These are phyloP conservation scores for Metschnikowia amazonensis DNA, from an alignment of 805 yeast genomes.

Conservation along the genomic window DNA sequence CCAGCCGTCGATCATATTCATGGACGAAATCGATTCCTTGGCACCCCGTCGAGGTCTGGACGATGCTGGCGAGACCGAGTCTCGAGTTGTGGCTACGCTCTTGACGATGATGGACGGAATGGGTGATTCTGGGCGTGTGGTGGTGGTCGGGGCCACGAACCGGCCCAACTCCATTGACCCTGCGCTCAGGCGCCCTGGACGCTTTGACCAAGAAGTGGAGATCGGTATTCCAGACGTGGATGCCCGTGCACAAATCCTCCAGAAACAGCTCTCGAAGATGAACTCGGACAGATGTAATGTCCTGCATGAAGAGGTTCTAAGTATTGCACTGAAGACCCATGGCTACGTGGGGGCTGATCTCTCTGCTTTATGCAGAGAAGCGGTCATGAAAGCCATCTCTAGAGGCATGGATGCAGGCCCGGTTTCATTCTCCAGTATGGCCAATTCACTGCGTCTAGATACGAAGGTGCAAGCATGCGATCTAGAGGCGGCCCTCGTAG, in stretches of 20 bases:
- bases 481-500: constrained; percentile 66
- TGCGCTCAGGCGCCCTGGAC: constrained; percentile 78
- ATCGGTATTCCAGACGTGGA: constrained; percentile 87
- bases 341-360: constrained; percentile 98
- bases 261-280: constrained; percentile 57
- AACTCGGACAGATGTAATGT: constrained; percentile 43
- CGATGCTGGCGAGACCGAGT: constrained; percentile 86
- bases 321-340: constrained; percentile 75
- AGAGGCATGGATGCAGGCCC: constrained; percentile 39
- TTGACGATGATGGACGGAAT: constrained; percentile 78
- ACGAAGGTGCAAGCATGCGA: constrained; percentile 53
- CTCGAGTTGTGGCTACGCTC: constrained; percentile 85
- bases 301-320: constrained; percentile 50
- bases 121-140: constrained; percentile 61
- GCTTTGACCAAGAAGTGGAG: constrained; percentile 87
- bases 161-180: constrained; percentile 66
- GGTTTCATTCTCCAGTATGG: constrained; percentile 1
- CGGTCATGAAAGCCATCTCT: constrained; percentile 79
- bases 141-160: constrained; percentile 72
- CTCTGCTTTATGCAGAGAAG: constrained; percentile 80
- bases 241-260: constrained; percentile 70
- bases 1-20: constrained; percentile 83
- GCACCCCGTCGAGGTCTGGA: constrained; percentile 83
- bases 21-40: constrained; percentile 91
- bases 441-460: constrained; percentile 7